Conservation (phyloP, 306 rosid genomes). For the Chamaecrista fasciculata region DNA sequence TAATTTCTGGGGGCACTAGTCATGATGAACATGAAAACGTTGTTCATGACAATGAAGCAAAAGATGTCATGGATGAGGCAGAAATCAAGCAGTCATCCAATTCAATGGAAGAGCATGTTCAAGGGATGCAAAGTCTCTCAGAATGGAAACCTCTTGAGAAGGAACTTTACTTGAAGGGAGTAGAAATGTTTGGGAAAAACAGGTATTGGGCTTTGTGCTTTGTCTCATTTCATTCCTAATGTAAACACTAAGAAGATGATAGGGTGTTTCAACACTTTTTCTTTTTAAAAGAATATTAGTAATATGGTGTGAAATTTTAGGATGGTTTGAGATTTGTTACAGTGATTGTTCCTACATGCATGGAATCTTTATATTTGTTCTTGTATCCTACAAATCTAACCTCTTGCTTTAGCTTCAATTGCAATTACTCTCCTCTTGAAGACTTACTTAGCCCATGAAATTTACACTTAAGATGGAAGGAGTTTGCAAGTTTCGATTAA, state of each 20-base stretch:
- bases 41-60: constrained; percentile 37
- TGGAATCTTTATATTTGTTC: constrained; percentile 14
- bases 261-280: background rate
- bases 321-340: constrained; percentile 17
- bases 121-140: constrained; percentile 38
- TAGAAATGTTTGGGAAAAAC: constrained; percentile 94
- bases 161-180: constrained; percentile 82
- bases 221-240: background rate
- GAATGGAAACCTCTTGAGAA: constrained; percentile 90
- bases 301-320: constrained; percentile 18
- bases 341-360: constrained; percentile 8
- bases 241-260: background rate
- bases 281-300: background rate
- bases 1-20: constrained; percentile 42
- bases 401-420: constrained; percentile 28
- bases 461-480: constrained; percentile 11
- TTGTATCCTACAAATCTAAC: constrained; percentile 12
- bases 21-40: constrained; percentile 37
- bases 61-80: constrained; percentile 37
- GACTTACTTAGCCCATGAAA: constrained; percentile 9
- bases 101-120: constrained; percentile 37
- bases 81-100: constrained; percentile 38
- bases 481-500: background rate
- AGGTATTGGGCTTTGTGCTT: constrained; percentile 47
- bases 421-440: constrained; percentile 18